Evolutionary conservation across 2,329 filamentous ascomycete genomes (phyloP).

Genomic region (Sodiomyces alkalinus): DNA sequence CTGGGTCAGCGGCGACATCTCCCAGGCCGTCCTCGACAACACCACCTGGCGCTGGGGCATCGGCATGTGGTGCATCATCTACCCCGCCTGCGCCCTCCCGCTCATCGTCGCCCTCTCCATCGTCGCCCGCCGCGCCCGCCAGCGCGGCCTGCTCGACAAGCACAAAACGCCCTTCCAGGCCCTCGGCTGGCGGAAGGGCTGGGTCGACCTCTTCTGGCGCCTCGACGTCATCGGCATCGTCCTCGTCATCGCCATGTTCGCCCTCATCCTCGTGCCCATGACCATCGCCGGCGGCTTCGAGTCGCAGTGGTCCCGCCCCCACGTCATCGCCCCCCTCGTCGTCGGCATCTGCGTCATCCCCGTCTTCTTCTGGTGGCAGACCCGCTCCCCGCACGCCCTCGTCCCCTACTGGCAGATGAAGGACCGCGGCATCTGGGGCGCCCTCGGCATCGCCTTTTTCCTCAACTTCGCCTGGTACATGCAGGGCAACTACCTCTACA

Average conservation of each 20-base stretch:
- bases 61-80: constrained; percentile 51
- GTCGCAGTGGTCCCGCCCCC: constrained; percentile 20
- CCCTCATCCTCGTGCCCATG: constrained; percentile 27
- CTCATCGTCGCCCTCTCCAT: constrained; percentile 35
- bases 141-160: constrained; percentile 26
- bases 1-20: constrained; percentile 46
- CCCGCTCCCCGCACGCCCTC: constrained; percentile 34
- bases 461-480: constrained; percentile 46
- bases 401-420: constrained; percentile 45
- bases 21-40: constrained; percentile 26
- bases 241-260: constrained; percentile 28
- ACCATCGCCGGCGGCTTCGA: constrained; percentile 28
- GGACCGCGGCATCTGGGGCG: constrained; percentile 49
- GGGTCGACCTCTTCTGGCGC: constrained; percentile 28
- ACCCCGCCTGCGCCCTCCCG: constrained; percentile 33
- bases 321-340: constrained; percentile 28
- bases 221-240: constrained; percentile 29
- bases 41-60: constrained; percentile 48
- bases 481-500: constrained; percentile 50
- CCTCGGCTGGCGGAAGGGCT: constrained; percentile 16
- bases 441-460: constrained; percentile 40
- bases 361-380: constrained; percentile 32
- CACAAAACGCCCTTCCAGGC: constrained; percentile 18
- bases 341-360: constrained; percentile 31
- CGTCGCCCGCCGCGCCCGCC: constrained; percentile 35